Evolutionary conservation across 805 yeast genomes (phyloP).

Genomic region (Candida maris): DNA sequence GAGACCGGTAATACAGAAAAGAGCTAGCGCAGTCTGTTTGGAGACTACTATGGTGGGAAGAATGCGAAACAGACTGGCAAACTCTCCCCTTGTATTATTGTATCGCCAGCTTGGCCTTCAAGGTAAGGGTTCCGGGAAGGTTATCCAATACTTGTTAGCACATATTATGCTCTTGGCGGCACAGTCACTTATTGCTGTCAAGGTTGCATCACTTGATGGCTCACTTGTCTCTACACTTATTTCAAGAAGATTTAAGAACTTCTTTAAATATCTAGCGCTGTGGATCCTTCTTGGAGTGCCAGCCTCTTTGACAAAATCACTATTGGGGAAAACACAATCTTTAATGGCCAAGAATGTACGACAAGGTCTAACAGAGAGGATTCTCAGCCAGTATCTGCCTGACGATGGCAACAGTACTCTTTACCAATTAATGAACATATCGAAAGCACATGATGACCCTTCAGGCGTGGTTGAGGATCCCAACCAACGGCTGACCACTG

Average conservation of each 20-base stretch:
- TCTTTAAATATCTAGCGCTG: conserved; percentile 56
- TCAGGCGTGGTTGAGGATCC: conserved; percentile 55
- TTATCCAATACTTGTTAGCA: conserved; percentile 32
- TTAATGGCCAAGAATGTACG: conserved; percentile 59
- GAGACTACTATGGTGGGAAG: conserved; percentile 1
- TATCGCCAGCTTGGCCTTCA: conserved; percentile 15
- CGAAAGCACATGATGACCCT: conserved; percentile 9
- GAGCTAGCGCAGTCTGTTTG: conserved; percentile 1
- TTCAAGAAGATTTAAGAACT: conserved; percentile 60
- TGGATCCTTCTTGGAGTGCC: conserved; percentile 90
- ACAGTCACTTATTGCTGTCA: conserved; percentile 71
- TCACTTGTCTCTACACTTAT: conserved; percentile 77
- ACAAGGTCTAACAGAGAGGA: conserved; percentile 55
- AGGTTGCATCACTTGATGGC: conserved; percentile 87
- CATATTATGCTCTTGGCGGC: conserved; percentile 60
- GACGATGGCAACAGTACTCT: conserved; percentile 64
- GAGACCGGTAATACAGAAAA: background rate
- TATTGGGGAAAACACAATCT: conserved; percentile 58
- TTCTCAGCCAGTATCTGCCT: conserved; percentile 71
- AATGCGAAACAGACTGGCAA: conserved; percentile 4
- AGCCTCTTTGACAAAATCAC: conserved; percentile 73
- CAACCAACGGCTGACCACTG: conserved; percentile 80
- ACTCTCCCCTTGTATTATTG: conserved; percentile 18
- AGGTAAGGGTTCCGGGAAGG: conserved; percentile 9
- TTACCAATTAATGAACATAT: conserved; percentile 60